These are phyloP conservation scores for Vitis hybrid DNA, from an alignment of 177 flowering plant species.

Conservation along the genomic window DNA sequence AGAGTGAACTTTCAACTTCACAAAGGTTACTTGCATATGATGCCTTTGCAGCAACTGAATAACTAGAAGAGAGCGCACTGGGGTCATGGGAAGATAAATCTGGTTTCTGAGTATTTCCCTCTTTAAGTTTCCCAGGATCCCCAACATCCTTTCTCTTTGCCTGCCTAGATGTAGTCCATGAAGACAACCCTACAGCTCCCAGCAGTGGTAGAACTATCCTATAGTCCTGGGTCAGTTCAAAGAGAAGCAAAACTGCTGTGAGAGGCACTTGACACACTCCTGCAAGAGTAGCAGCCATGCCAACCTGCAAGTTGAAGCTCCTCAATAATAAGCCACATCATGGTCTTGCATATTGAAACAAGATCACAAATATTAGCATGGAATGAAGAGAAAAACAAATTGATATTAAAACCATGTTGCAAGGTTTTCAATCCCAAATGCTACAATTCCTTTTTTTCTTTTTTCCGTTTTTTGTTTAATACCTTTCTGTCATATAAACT, in stretches of 20 bases:
- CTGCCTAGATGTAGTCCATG: constrained; percentile 81
- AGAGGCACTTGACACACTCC: constrained; percentile 97
- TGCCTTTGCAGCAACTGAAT: constrained; percentile 14
- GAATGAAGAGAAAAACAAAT: not conserved
- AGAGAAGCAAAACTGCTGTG: constrained; percentile 84
- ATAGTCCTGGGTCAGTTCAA: constrained; percentile 92
- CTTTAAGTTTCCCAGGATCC: constrained; percentile 20
- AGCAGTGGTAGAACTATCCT: constrained; percentile 85
- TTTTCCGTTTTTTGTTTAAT: not conserved
- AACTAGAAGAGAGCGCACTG: constrained; percentile 19
- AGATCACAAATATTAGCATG: not conserved
- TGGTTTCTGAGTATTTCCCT: constrained; percentile 21
- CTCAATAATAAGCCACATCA: constrained; percentile 2
- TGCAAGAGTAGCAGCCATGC: constrained; percentile 99
- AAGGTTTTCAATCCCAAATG: not conserved
- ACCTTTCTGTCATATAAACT: not conserved
- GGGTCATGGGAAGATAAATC: constrained; percentile 18
- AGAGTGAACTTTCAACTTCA: constrained; percentile 76
- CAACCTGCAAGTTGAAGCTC: constrained; percentile 58
- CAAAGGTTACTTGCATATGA: constrained; percentile 45
- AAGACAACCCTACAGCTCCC: constrained; percentile 89
- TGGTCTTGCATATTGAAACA: not conserved
- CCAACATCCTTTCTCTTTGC: constrained; percentile 32
- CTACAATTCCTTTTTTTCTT: too few relatives aligned
- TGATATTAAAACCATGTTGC: not conserved